These are phyloP conservation scores for Podospora appendiculata DNA, from an alignment of 495 filamentous ascomycete genomes.

Conservation along the genomic window DNA sequence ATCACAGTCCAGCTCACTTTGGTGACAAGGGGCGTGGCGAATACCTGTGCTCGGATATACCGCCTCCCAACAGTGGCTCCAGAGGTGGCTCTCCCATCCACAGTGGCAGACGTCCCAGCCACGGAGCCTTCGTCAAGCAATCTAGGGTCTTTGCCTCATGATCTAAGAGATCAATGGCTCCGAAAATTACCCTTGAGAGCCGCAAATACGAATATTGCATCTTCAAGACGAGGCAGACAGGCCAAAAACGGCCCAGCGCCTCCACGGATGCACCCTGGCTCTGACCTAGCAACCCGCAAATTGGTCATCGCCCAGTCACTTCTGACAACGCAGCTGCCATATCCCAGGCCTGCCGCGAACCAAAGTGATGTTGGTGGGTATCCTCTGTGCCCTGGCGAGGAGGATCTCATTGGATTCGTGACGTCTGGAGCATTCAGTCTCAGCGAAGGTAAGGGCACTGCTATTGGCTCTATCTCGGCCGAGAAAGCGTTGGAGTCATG, in stretches of 20 bases:
- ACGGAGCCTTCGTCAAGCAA: slow-evolving; percentile 17
- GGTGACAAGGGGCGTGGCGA: slow-evolving; percentile 30
- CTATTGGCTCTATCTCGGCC: slow-evolving; percentile 63
- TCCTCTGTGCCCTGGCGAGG: slow-evolving; percentile 59
- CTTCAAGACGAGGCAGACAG: background rate
- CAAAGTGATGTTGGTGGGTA: slow-evolving; percentile 40
- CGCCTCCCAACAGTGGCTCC: slow-evolving; percentile 27
- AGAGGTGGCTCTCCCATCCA: slow-evolving; percentile 10
- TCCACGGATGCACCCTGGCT: slow-evolving; percentile 13
- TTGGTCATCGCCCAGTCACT: slow-evolving; percentile 47
- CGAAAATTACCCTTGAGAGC: slow-evolving; percentile 15
- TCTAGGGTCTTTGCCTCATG: slow-evolving; percentile 18
- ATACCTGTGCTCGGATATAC: slow-evolving; percentile 38
- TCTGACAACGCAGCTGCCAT: slow-evolving; percentile 21
- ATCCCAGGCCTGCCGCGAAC: slow-evolving; percentile 12
- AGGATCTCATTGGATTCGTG: slow-evolving; percentile 85
- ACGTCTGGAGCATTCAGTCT: slow-evolving; percentile 82
- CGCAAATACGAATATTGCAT: background rate
- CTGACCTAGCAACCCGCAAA: slow-evolving; percentile 38
- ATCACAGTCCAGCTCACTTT: slow-evolving; percentile 29
- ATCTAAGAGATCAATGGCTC: slow-evolving; percentile 41
- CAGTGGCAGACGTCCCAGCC: slow-evolving; percentile 34
- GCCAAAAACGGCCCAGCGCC: background rate
- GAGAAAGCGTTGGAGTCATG: slow-evolving; percentile 41
- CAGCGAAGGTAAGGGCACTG: slow-evolving; percentile 65